Percentiles rank a stretch among this genome's conserved stretches.
Conservation (phyloP, 441 rosid genomes). For the Omphalea diandra region DNA sequence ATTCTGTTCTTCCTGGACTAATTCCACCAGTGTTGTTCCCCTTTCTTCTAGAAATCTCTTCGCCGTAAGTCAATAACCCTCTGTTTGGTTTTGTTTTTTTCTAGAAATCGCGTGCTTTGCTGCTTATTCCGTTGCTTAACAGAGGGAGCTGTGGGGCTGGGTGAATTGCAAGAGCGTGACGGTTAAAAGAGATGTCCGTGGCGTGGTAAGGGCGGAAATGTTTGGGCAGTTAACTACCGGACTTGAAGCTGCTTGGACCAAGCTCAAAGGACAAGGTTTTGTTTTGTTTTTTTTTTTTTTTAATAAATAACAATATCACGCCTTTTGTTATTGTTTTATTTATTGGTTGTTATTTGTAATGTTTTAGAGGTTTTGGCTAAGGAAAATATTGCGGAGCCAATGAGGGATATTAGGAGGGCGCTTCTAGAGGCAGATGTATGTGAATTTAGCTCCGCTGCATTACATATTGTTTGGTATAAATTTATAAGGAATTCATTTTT, state of each 20-base stretch:
- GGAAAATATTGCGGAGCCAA: slow-evolving; percentile 92
- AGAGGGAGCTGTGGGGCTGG: slow-evolving; percentile 73
- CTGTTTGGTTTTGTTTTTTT: too few species aligned
- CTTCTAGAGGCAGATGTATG: slow-evolving; percentile 99
- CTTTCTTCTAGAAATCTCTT: slow-evolving; percentile 51
- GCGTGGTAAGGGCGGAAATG: slow-evolving; percentile 84
- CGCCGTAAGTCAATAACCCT: slow-evolving; percentile 48
- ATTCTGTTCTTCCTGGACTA: slow-evolving; percentile 41
- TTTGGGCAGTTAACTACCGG: slow-evolving; percentile 90
- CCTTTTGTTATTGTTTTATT: too few species aligned
- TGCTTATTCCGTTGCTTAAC: not conserved
- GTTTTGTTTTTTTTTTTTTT: not conserved
- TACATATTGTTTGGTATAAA: too few species aligned
- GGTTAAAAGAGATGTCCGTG: slow-evolving; percentile 36
- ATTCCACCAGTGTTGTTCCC: slow-evolving; percentile 37
- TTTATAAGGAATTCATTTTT: too few species aligned
- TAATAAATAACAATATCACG: too few species aligned
- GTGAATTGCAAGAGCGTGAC: slow-evolving; percentile 52
- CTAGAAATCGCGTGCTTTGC: too few species aligned
- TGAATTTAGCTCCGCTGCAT: slow-evolving; percentile 3
- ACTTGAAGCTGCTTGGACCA: slow-evolving; percentile 96
- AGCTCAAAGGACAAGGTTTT: slow-evolving; percentile 97
- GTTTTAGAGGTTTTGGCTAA: slow-evolving; percentile 83
- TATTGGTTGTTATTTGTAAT: too few species aligned
- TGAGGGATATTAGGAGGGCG: slow-evolving; percentile 96